phyloP scores from a whole-genome alignment of 805 yeast genomes.

The Barnettozyma wickerhamii region DNA sequence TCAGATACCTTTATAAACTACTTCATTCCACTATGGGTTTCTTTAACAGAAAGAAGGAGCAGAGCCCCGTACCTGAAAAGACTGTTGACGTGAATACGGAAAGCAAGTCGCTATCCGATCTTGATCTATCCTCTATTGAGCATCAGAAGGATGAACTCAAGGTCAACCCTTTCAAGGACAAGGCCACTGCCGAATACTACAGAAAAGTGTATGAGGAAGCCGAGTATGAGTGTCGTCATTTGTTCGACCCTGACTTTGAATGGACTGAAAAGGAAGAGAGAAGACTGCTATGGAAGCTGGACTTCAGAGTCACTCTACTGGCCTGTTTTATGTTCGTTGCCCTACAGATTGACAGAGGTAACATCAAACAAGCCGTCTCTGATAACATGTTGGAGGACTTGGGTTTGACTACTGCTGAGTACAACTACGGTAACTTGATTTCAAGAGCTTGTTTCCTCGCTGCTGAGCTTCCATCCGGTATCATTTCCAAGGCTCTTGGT shows the following conservation, averaged over 20 bases:
- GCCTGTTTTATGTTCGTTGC: conserved; percentile 56
- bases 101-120: too few species aligned
- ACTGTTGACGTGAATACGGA: too few species aligned
- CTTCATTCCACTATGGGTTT: too few species aligned
- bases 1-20: too few species aligned
- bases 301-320: conserved; percentile 47
- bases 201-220: conserved; percentile 40
- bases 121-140: too few species aligned
- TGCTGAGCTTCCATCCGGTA: conserved; percentile 58
- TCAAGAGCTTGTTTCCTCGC: conserved; percentile 37
- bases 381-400: conserved; percentile 52
- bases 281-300: conserved; percentile 42
- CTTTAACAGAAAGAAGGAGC: too few species aligned
- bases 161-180: conserved; percentile 33
- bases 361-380: conserved; percentile 51
- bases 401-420: conserved; percentile 47
- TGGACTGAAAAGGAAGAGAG: conserved; percentile 53
- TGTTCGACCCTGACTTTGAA: conserved; percentile 50
- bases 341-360: conserved; percentile 54
- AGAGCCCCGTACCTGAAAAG: too few species aligned
- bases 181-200: conserved; percentile 39
- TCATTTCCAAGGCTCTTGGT: conserved; percentile 54
- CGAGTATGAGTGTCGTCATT: conserved; percentile 48
- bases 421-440: conserved; percentile 55
- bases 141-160: too few species aligned